Evolutionary conservation across 2,329 filamentous ascomycete species (phyloP).

Genomic region (Colletotrichum simmondsii): DNA sequence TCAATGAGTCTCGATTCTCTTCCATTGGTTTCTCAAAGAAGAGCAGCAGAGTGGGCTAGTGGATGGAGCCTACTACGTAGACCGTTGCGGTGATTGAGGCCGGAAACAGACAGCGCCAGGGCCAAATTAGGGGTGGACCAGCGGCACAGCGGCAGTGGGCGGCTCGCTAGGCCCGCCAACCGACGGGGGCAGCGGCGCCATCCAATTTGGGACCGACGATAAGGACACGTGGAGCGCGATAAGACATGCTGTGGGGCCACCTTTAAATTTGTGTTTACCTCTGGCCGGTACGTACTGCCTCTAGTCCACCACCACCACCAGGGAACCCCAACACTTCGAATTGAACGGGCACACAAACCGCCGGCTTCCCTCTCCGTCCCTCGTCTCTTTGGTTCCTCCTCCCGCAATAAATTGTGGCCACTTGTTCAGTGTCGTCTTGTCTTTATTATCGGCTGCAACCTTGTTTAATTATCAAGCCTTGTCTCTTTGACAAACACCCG

Average conservation of each 20-base stretch:
- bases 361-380: background rate
- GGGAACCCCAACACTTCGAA: too few species aligned
- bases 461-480: background rate
- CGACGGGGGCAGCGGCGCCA: conserved; percentile 8
- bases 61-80: background rate
- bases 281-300: background rate
- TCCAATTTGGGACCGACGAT: conserved; percentile 17
- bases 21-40: background rate
- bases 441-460: background rate
- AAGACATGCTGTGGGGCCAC: conserved; percentile 1
- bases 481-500: background rate
- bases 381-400: background rate
- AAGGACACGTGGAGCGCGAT: conserved; percentile 34
- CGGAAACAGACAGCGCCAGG: background rate
- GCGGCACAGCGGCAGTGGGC: conserved; percentile 6
- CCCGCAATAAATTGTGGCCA: background rate
- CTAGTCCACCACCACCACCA: too few species aligned
- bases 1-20: too few species aligned
- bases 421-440: background rate
- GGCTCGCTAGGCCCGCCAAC: conserved; percentile 26
- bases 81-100: background rate
- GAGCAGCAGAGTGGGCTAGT: background rate
- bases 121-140: background rate
- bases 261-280: conserved; percentile 11
- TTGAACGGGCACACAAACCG: too few species aligned